phyloP scores from a whole-genome alignment of 805 yeast species.

The Candida krabiensis region DNA sequence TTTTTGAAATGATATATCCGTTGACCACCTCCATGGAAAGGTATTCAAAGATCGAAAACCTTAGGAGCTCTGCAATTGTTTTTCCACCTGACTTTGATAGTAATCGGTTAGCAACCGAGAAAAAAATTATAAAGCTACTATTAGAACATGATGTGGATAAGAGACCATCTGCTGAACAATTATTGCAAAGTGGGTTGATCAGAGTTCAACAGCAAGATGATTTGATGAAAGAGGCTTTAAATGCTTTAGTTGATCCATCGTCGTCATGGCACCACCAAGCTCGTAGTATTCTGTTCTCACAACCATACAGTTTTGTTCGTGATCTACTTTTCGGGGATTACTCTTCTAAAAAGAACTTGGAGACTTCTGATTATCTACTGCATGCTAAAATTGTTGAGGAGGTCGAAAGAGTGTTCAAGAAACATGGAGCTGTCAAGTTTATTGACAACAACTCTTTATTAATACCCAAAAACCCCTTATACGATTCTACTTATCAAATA shows the following conservation, averaged over 20 bases:
- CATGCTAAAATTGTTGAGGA: slow-evolving; percentile 60
- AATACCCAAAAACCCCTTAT: slow-evolving; percentile 81
- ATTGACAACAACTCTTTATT: slow-evolving; percentile 59
- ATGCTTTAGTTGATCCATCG: slow-evolving; percentile 82
- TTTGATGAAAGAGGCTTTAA: slow-evolving; percentile 82
- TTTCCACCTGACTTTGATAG: slow-evolving; percentile 71
- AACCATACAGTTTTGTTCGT: slow-evolving; percentile 80
- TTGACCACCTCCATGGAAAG: slow-evolving; percentile 95
- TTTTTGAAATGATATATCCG: slow-evolving; percentile 90
- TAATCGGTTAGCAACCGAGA: slow-evolving; percentile 54
- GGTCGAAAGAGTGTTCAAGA: slow-evolving; percentile 61
- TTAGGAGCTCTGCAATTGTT: slow-evolving; percentile 58
- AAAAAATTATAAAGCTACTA: slow-evolving; percentile 62
- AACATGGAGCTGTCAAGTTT: slow-evolving; percentile 83
- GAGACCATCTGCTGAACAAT: slow-evolving; percentile 77
- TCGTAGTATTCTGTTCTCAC: slow-evolving; percentile 79
- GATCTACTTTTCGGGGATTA: slow-evolving; percentile 76
- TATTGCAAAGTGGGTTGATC: slow-evolving; percentile 77
- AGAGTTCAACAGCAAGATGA: slow-evolving; percentile 92
- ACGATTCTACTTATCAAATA: slow-evolving; percentile 60
- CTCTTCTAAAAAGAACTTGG: slow-evolving; percentile 25
- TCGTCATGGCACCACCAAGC: slow-evolving; percentile 96
- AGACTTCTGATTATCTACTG: slow-evolving; percentile 50
- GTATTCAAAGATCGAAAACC: slow-evolving; percentile 62
- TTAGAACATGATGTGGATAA: slow-evolving; percentile 75